phyloP scores from a whole-genome alignment of 2,329 filamentous ascomycete genomes.

The Aspergillus hortae region DNA sequence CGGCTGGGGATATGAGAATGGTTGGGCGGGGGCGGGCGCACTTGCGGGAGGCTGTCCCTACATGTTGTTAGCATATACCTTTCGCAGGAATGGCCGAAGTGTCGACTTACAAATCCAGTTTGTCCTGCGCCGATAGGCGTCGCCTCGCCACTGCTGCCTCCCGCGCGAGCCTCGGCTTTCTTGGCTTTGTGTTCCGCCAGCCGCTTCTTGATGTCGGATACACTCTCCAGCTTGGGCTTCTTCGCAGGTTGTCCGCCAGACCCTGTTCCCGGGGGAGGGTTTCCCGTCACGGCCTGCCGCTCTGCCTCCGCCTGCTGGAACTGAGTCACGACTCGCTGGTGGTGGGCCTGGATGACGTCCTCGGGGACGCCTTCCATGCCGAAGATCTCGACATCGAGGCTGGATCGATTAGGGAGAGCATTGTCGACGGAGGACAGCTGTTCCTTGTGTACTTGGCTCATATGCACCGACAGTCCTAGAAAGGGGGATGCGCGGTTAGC shows the following conservation, averaged over 20 bases:
- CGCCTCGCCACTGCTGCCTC: conserved; percentile 54
- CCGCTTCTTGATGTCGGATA: conserved; percentile 75
- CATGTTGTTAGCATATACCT: conserved; percentile 7
- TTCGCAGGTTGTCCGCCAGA: conserved; percentile 49
- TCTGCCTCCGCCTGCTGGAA: conserved; percentile 85
- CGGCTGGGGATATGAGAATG: conserved; percentile 38
- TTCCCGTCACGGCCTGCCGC: conserved; percentile 75
- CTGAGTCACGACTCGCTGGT: conserved; percentile 78
- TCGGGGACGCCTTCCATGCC: conserved; percentile 96
- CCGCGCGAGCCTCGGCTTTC: conserved; percentile 58
- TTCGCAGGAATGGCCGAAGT: background rate
- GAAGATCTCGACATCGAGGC: conserved; percentile 91
- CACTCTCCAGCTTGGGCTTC: conserved; percentile 67
- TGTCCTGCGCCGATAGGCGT: conserved; percentile 51
- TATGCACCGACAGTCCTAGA: conserved; percentile 85
- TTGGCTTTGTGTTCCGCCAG: conserved; percentile 73
- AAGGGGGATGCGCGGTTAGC: background rate
- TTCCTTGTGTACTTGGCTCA: conserved; percentile 99
- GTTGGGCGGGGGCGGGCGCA: conserved; percentile 31
- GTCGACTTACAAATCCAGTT: conserved; percentile 54
- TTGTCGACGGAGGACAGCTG: conserved; percentile 84
- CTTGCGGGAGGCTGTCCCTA: conserved; percentile 43
- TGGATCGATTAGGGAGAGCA: conserved; percentile 79
- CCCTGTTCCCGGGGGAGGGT: conserved; percentile 63
- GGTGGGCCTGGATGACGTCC: conserved; percentile 77